Evolutionary conservation across 2,329 filamentous ascomycete genomes (phyloP).

Genomic region (Microdochium bolleyi): DNA sequence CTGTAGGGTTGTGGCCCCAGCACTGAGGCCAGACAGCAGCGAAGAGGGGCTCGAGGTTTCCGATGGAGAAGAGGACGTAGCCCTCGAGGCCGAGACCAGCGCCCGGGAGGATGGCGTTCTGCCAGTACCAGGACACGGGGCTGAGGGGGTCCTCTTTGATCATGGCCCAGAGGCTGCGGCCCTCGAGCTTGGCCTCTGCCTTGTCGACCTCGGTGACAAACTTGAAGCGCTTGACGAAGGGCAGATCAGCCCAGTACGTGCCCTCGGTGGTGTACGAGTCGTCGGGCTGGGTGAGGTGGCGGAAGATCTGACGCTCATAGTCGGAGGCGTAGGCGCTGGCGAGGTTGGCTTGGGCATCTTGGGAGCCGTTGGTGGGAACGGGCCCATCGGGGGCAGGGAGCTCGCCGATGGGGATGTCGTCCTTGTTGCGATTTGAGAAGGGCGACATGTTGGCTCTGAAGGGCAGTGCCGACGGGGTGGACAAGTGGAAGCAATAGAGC

Average conservation of each 20-base stretch:
- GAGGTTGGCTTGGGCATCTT: constrained; percentile 32
- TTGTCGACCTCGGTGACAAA: constrained; percentile 73
- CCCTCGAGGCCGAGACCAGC: constrained; percentile 89
- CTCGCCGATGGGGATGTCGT: constrained; percentile 37
- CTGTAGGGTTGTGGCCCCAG: constrained; percentile 56
- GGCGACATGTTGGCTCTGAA: background rate
- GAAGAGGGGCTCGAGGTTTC: constrained; percentile 82
- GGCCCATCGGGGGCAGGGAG: constrained; percentile 49
- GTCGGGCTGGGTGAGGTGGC: constrained; percentile 75
- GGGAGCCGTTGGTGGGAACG: constrained; percentile 38
- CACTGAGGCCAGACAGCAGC: constrained; percentile 66
- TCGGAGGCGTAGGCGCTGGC: constrained; percentile 32
- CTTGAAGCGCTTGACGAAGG: constrained; percentile 56
- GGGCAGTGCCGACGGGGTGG: background rate
- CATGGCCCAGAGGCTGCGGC: constrained; percentile 63
- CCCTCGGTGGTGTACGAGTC: constrained; percentile 80
- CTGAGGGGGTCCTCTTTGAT: constrained; percentile 79
- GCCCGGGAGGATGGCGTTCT: constrained; percentile 86
- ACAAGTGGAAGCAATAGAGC: background rate
- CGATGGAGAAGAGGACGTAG: constrained; percentile 95
- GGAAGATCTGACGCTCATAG: constrained; percentile 57
- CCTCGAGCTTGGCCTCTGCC: constrained; percentile 61
- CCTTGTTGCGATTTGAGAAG: constrained; percentile 12
- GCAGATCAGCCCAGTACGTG: constrained; percentile 88
- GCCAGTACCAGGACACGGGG: constrained; percentile 79